Evolutionary conservation across 78 protist genomes (phyloP), one percentile per base, ranked within the genome.

Genomic region (Chrysochromulina parva): DNA sequence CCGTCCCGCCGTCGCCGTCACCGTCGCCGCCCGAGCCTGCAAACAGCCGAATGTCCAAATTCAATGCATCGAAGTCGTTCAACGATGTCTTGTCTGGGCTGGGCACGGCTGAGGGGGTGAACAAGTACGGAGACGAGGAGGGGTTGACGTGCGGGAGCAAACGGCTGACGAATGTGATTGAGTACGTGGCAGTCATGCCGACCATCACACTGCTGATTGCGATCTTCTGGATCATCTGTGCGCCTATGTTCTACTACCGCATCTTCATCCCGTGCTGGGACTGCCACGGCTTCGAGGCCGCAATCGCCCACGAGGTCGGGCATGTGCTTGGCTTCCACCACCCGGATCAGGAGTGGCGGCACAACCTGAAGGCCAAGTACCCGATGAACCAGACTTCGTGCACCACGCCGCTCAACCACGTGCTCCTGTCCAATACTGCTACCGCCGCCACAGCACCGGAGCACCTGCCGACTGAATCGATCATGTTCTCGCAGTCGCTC

Each of bases 261-360:
- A 24, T 78, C 62, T 78, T 78, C 86, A 0, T 78, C 47, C 86
- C 86, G 86, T 78, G 86, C 86, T 50, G 59, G 57, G 86, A 78
- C n/a, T 78, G 86, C 86, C n/a, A 53, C 60, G 69, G 28, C 24
- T 3, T 3, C 26, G 28, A 62, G 69, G 69, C 69, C 26, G 24
- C 62, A 14, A 58, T 58, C 47, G 73, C 73, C 24, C 73, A 66
- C 38, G 73, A 66, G 38, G 1, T 66, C 73, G 73, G 73, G 17
- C 73, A 66, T 19, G 73, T 26, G 47, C 26, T 66, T 38, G 73
- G 73, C 73, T 66, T 66, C 73, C 19, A 9, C 11, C 73, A 66
- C 73, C n/a, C 73, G 38, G 73, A 66, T 19, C 2, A 6, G 38
- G 19, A 24, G 14, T 38, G 47, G 10, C 7, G 17, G 47, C 2